These are phyloP conservation scores for Penicillium tannophilum DNA, from an alignment of 495 filamentous ascomycete species.

Conservation along the genomic window DNA sequence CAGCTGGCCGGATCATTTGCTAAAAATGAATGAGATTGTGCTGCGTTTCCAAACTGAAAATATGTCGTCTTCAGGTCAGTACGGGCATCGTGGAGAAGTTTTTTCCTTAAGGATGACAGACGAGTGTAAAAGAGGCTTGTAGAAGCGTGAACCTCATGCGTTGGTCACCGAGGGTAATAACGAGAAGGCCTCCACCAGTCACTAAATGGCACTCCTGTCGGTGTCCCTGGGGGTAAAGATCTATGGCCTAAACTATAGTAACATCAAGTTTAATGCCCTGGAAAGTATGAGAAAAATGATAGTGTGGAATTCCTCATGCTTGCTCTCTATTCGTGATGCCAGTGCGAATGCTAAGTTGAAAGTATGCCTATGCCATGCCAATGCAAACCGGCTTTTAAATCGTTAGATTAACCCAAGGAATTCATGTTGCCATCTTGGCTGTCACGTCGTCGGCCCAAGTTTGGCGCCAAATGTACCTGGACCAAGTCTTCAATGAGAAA, in stretches of 20 bases:
- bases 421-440: background rate
- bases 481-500: background rate
- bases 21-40: background rate
- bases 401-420: background rate
- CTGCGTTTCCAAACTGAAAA: background rate
- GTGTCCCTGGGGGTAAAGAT: background rate
- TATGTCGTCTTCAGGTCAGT: background rate
- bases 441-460: background rate
- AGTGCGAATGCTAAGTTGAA: slow-evolving; percentile 16
- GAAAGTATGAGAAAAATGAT: background rate
- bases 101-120: slow-evolving; percentile 33
- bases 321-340: slow-evolving; percentile 16
- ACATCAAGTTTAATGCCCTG: background rate
- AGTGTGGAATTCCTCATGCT: background rate
- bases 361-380: slow-evolving; percentile 17
- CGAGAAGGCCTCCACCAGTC: slow-evolving; percentile 10
- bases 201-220: background rate
- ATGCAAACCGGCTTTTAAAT: slow-evolving; percentile 8
- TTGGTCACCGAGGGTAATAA: slow-evolving; percentile 14
- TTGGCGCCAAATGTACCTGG: background rate
- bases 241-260: background rate
- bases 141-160: slow-evolving; percentile 22
- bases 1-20: background rate
- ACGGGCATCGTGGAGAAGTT: slow-evolving; percentile 35
- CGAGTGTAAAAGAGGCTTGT: slow-evolving; percentile 25